Conservation (phyloP, 768 basidiomycete species). For the Agaricus blazei region DNA sequence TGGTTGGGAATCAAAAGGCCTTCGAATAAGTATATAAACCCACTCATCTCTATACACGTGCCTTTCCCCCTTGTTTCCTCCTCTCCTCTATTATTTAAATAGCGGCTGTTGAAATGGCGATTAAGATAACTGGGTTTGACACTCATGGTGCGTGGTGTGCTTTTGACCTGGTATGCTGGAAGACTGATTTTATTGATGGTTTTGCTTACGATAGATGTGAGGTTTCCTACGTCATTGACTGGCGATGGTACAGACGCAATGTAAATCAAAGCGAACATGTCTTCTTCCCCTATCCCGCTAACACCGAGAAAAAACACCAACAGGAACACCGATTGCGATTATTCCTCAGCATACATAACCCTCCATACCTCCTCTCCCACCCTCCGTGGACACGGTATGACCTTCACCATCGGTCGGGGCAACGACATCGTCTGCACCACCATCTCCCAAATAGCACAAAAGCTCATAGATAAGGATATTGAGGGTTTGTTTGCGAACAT, state of each 20-base stretch:
- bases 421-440: conserved; percentile 85
- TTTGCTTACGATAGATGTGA: conserved; percentile 61
- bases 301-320: background rate
- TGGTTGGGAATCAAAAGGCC: no score
- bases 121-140: conserved; percentile 29
- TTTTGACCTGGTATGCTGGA: background rate
- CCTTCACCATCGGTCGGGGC: conserved; percentile 91
- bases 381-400: conserved; percentile 89
- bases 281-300: background rate
- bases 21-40: no score
- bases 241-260: conserved; percentile 95
- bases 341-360: conserved; percentile 88
- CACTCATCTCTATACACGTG: background rate
- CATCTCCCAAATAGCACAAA: conserved; percentile 72
- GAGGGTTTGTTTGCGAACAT: conserved; percentile 84
- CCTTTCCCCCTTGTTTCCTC: no score
- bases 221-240: conserved; percentile 87
- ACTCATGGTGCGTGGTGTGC: conserved; percentile 23
- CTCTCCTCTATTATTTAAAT: background rate
- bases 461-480: conserved; percentile 78
- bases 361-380: conserved; percentile 63
- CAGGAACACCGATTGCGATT: conserved; percentile 95
- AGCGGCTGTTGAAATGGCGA: conserved; percentile 16
- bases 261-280: conserved; percentile 31
- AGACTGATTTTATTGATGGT: background rate